Evolutionary conservation across 108 stramenopile genomes (phyloP).

Genomic region (Cyclotella kingstonii): DNA sequence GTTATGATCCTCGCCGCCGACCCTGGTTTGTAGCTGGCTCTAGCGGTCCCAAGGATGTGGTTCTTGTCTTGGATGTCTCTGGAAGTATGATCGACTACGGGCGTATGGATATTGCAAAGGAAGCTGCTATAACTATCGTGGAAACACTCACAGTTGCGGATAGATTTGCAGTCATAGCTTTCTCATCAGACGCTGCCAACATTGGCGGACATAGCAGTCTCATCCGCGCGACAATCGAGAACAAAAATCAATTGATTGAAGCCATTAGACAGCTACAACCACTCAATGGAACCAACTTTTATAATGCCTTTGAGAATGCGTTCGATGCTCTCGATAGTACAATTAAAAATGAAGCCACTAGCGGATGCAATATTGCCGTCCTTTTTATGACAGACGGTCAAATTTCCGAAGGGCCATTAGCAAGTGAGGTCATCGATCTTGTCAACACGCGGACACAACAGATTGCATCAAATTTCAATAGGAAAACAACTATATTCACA

Average conservation of each 20-base stretch:
- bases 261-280: constrained; percentile 9
- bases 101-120: constrained; percentile 29
- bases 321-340: constrained; percentile 23
- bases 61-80: constrained; percentile 57
- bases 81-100: constrained; percentile 45
- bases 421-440: constrained; percentile 22
- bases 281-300: constrained; percentile 34
- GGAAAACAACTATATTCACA: constrained; percentile 42
- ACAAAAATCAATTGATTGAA: constrained; percentile 26
- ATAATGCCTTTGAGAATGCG: constrained; percentile 31
- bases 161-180: constrained; percentile 45
- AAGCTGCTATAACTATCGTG: constrained; percentile 45
- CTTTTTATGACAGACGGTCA: constrained; percentile 53
- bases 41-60: constrained; percentile 63
- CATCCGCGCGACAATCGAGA: constrained; percentile 37
- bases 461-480: constrained; percentile 7
- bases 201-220: not conserved
- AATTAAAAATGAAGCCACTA: constrained; percentile 21
- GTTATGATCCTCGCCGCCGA: constrained; percentile 44
- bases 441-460: constrained; percentile 14
- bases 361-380: constrained; percentile 28
- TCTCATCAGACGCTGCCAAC: constrained; percentile 13
- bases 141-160: constrained; percentile 50
- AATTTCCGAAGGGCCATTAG: constrained; percentile 6
- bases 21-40: constrained; percentile 67